Conservation (phyloP, 139 green algal genomes). For the Trebouxia sp. region DNA sequence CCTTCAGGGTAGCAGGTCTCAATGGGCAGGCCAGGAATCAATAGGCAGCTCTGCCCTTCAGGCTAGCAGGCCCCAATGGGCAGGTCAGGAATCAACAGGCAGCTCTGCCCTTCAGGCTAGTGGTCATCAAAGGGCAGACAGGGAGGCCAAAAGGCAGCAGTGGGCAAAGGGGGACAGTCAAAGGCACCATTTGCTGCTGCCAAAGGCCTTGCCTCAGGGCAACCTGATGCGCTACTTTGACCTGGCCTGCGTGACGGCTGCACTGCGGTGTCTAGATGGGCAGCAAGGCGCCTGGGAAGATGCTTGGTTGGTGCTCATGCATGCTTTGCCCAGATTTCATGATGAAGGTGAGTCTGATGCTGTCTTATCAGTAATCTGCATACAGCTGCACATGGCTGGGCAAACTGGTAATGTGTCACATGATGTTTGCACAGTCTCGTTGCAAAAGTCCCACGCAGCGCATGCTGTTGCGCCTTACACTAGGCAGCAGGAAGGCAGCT, state of each 20-base stretch:
- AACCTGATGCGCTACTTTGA: conserved; percentile 14
- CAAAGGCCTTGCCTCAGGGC: conserved; percentile 14
- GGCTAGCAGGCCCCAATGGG: neutral
- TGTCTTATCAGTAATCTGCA: too few species aligned
- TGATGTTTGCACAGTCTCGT: too few species aligned
- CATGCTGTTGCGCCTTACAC: too few species aligned
- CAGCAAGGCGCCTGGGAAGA: neutral
- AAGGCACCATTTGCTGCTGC: conserved; percentile 14
- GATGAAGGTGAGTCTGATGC: neutral
- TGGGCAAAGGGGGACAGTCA: neutral
- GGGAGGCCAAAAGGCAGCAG: neutral
- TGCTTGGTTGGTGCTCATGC: neutral
- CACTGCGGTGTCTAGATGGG: neutral
- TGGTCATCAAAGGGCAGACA: neutral
- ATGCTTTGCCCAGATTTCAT: neutral
- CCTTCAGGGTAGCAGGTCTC: neutral
- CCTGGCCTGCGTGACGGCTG: neutral
- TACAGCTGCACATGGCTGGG: too few species aligned
- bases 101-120: neutral
- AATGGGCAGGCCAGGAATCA: neutral
- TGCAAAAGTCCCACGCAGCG: too few species aligned
- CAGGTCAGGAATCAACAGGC: neutral
- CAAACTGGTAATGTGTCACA: too few species aligned
- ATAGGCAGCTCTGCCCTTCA: neutral
- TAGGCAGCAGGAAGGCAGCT: too few species aligned